Base-by-base conservation (phyloP, 495 filamentous ascomycete species). In the Trichoderma erinaceum region DNA sequence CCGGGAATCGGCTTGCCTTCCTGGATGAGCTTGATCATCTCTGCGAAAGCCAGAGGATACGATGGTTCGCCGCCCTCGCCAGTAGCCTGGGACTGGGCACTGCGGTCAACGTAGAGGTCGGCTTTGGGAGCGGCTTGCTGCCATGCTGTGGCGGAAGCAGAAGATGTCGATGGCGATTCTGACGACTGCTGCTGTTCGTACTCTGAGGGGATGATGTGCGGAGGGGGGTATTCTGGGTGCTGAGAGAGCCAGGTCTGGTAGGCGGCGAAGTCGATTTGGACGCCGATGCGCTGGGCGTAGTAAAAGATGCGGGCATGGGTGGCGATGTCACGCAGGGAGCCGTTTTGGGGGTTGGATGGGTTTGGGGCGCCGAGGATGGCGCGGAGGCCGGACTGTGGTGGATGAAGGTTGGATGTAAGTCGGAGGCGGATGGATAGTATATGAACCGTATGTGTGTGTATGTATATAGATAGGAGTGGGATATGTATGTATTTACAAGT, bases 11-110 rank as follows among this genome's bases (percentile, higher is more conserved):
- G 88, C 75, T 92, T 86, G 56, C 92, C 93, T 23, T 84, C 89
- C 4, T 89, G 90, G 70, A 99, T 92, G 41, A 97, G 86, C 56
- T 92, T 92, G 44, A 97, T 88, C 65, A 99, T 93, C 68, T 94
- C 88, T 35, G 90, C 87, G 73, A 99, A 98, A 3, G 89, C 90
- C 29, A 87, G 88, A 5, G 95, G 95, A 75, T 97, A 97, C 4
- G 89, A 86, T 56, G 87, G 78, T 29, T 84, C 80, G 16, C 74
- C 73, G 58, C 73, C 73, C 12, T 73, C 65, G 15, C 46, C 68
- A 4, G 21, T 50, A 16, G 61, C 67, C 41, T 76, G 72, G 23
- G 72, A 70, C 74, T 41, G 70, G 67, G 32, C 18, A 13, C 27
- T 68, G 4, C 69, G 75, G 23, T 75, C 64, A 18, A 78, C 63